Base-by-base conservation (phyloP, 2,329 filamentous ascomycete species). In the Colletotrichum sp. region DNA sequence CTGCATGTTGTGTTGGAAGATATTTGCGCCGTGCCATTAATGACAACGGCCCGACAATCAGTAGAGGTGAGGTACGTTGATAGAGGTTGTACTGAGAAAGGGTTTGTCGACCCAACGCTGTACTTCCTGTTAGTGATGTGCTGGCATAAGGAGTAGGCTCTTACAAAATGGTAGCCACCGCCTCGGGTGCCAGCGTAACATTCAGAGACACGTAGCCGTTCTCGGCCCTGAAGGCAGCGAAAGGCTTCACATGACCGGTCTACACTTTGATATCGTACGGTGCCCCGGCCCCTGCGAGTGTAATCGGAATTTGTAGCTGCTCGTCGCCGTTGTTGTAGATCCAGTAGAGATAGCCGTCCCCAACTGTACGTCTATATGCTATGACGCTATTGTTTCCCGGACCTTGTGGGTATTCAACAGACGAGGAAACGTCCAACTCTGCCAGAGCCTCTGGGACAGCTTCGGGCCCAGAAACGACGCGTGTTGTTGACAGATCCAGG, bases 111-210 rank as follows among this genome's bases (percentile, higher is more conserved):
- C 6, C 54, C 24, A 57, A 57, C 1, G 24, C 54, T 57, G 18
- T 5, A 27, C 15, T 0, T 18, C 8, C 0, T 27, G 9, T 57
- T 18, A 29, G 54, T 0, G n/a, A 51, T 3, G 0, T 13, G 1
- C 0, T 13, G 3, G 11, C 11, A n/a, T 2, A 2, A 51, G 43
- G 12, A 21, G 43, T 8, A 21, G 43, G 43, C n/a, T 2, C 24
- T 18, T 29, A 57, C 54, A 29, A 29, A 12, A 57, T 16, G n/a
- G 54, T 29, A 29, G 21, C 1, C 54, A 57, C 54, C 8, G 54
- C 54, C 24, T 24, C 21, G 8, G 54, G 24, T 2, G 24, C 21
- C 8, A 57, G 8, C 24, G 24, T 27, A 18, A 57, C 54, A 0
- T 18, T 57, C 24, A 57, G 0, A 0, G 2, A 24, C 2, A 57